Evolutionary conservation across 495 filamentous ascomycete species (phyloP).

Genomic region (Penicillium coffeae): DNA sequence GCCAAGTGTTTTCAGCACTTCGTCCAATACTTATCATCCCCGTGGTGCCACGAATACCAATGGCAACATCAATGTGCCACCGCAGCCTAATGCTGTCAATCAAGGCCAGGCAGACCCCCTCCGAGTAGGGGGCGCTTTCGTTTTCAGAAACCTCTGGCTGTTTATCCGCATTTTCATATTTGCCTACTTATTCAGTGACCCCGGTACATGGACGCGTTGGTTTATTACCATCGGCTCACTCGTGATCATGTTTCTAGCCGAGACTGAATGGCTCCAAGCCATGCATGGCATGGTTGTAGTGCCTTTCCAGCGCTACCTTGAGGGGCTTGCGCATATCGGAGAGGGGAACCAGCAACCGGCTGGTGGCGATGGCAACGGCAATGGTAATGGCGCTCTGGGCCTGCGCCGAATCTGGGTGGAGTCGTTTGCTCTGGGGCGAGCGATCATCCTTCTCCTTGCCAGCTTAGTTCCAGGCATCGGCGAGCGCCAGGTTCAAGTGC

Average conservation of each 20-base stretch:
- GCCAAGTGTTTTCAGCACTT: too few relatives aligned
- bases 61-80: background rate
- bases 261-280: constrained; percentile 60
- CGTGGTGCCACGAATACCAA: background rate
- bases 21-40: background rate
- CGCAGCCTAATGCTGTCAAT: constrained; percentile 19
- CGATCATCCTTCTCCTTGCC: constrained; percentile 78
- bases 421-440: constrained; percentile 61
- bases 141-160: constrained; percentile 67
- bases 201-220: constrained; percentile 67
- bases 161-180: constrained; percentile 72
- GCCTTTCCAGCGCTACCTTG: constrained; percentile 66
- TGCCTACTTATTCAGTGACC: constrained; percentile 73
- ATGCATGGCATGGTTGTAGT: constrained; percentile 53
- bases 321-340: constrained; percentile 61
- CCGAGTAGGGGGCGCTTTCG: constrained; percentile 40
- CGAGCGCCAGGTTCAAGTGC: constrained; percentile 72
- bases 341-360: constrained; percentile 25
- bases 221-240: constrained; percentile 59
- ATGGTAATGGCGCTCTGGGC: background rate
- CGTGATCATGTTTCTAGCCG: constrained; percentile 57
- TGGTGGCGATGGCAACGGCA: constrained; percentile 1
- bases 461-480: constrained; percentile 82
- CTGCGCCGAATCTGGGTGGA: constrained; percentile 17
- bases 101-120: constrained; percentile 23